A percentile compares a stretch with the other conserved stretches of the same genome.
Conservation (phyloP, 2,329 filamentous ascomycete species). For the Paracorniculantispora psalliotae region DNA sequence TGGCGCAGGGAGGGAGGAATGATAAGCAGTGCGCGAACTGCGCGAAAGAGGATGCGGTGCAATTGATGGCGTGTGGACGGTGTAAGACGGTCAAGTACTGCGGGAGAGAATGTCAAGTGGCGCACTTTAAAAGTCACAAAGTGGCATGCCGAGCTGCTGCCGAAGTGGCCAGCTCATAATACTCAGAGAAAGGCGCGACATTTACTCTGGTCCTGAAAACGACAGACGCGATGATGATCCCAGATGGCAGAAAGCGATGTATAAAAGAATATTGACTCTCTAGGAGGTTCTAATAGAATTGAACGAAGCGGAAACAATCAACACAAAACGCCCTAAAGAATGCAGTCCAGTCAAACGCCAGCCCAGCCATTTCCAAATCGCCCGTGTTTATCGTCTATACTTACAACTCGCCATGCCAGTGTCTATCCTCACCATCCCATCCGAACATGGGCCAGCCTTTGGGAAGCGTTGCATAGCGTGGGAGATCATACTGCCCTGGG, state of each 20-base stretch:
- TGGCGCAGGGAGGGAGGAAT: background rate
- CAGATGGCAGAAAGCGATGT: background rate
- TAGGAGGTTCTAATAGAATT: background rate
- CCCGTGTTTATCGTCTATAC: slow-evolving; percentile 1
- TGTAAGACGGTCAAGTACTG: slow-evolving; percentile 28
- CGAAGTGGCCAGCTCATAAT: too few relatives aligned
- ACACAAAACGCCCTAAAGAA: slow-evolving; percentile 3
- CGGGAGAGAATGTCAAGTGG: slow-evolving; percentile 27
- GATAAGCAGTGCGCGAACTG: slow-evolving; percentile 23
- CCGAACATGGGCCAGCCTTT: slow-evolving; percentile 57
- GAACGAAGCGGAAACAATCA: background rate
- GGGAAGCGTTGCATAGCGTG: slow-evolving; percentile 52
- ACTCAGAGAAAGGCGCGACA: background rate
- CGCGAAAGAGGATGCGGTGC: slow-evolving; percentile 22
- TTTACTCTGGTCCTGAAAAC: too few relatives aligned
- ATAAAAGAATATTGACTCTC: background rate
- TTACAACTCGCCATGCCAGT: slow-evolving; percentile 15
- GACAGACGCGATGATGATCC: too few relatives aligned
- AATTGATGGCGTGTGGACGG: slow-evolving; percentile 28
- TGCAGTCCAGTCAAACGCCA: background rate
- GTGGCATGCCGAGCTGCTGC: slow-evolving; percentile 18
- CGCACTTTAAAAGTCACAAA: slow-evolving; percentile 28
- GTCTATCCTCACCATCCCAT: slow-evolving; percentile 37
- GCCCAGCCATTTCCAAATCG: background rate
- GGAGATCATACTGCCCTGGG: slow-evolving; percentile 53